Evolutionary conservation across 495 filamentous ascomycete genomes (phyloP).

Genomic region (Penicillium subrubescens): DNA sequence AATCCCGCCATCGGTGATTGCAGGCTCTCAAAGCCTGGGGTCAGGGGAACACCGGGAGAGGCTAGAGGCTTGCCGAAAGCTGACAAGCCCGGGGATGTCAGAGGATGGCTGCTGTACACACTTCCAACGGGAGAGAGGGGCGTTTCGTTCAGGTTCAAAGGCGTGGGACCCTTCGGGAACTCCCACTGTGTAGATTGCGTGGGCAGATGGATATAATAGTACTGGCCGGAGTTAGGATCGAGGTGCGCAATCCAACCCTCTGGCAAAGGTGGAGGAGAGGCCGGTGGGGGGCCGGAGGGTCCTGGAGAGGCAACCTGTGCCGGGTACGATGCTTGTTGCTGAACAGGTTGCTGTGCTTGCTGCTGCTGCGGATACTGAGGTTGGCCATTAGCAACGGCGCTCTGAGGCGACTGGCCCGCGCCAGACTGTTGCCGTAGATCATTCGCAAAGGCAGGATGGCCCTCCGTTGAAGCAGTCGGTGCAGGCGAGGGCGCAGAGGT

Average conservation of each 20-base stretch:
- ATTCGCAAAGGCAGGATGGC: slow-evolving; percentile 87
- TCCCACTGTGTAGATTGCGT: slow-evolving; percentile 99
- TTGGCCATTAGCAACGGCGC: slow-evolving; percentile 41
- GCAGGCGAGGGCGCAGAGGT: slow-evolving; percentile 22
- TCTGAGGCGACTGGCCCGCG: slow-evolving; percentile 43
- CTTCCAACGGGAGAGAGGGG: slow-evolving; percentile 80
- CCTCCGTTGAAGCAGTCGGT: slow-evolving; percentile 52
- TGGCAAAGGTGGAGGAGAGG: slow-evolving; percentile 86
- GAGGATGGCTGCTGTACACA: slow-evolving; percentile 72
- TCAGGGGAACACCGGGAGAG: slow-evolving; percentile 75
- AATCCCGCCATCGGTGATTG: slow-evolving; percentile 75
- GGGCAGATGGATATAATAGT: slow-evolving; percentile 97
- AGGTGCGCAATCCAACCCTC: slow-evolving; percentile 99
- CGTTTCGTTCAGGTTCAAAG: slow-evolving; percentile 72
- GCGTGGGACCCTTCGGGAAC: slow-evolving; percentile 89
- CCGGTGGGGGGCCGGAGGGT: slow-evolving; percentile 62
- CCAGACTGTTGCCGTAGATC: slow-evolving; percentile 58
- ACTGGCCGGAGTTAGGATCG: slow-evolving; percentile 92
- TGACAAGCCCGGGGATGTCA: slow-evolving; percentile 71
- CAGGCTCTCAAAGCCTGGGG: slow-evolving; percentile 73
- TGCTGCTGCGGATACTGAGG: slow-evolving; percentile 33
- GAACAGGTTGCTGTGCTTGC: not conserved
- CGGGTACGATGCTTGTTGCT: not conserved
- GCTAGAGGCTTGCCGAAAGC: slow-evolving; percentile 72
- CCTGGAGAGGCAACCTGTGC: slow-evolving; percentile 43